phyloP scores from a whole-genome alignment of 257 asterid species.

The Lithospermum erythrorhizon region DNA sequence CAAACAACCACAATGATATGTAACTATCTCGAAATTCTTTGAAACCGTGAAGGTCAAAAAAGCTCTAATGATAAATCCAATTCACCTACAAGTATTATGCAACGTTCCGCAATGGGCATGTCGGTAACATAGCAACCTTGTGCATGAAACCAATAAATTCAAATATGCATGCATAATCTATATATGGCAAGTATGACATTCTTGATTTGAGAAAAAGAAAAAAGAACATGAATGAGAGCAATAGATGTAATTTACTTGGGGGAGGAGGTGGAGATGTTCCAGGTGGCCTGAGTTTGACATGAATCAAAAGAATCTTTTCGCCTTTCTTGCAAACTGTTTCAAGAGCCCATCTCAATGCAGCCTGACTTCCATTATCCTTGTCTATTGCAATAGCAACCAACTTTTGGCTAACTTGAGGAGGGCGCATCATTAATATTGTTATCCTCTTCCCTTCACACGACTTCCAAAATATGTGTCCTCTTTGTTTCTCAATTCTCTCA shows the following conservation, averaged over 20 bases:
- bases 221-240: background rate
- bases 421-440: background rate
- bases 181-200: too few relatives aligned
- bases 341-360: conserved; percentile 7
- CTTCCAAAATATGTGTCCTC: too few relatives aligned
- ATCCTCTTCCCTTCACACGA: too few relatives aligned
- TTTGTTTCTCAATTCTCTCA: too few relatives aligned
- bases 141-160: background rate
- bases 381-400: conserved; percentile 9
- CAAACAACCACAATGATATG: background rate
- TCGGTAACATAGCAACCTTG: background rate
- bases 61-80: background rate
- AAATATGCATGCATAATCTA: background rate
- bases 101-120: background rate
- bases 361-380: conserved; percentile 8
- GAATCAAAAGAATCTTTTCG: conserved; percentile 6
- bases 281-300: conserved; percentile 1
- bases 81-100: background rate
- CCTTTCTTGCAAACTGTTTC: conserved; percentile 4
- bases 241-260: background rate
- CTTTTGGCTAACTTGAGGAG: background rate
- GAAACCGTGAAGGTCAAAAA: background rate
- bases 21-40: background rate
- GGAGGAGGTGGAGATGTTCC: background rate
- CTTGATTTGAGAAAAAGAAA: background rate